Conservation (phyloP, 176 grass and related monocot genomes). For the Zoysia pacifica region DNA sequence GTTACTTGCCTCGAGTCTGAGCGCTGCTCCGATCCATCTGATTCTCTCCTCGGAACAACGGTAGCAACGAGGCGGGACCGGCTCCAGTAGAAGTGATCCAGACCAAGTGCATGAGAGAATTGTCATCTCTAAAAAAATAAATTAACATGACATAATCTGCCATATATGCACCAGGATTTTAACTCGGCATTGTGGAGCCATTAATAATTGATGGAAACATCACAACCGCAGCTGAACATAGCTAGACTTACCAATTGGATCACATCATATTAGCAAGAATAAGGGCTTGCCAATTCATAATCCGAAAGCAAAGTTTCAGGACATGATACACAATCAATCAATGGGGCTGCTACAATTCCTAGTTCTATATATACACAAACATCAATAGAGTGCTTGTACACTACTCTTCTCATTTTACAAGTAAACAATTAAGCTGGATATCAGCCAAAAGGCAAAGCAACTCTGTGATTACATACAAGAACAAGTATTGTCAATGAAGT, state of each 20-base stretch:
- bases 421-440: conserved; percentile 52
- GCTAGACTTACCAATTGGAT: neutral
- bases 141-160: too few species aligned
- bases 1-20: too few species aligned
- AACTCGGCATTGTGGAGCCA: neutral
- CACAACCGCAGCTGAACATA: neutral
- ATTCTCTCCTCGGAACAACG: too few species aligned
- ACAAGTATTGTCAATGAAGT: conserved; percentile 36
- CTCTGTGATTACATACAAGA: conserved; percentile 41
- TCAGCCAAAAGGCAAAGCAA: conserved; percentile 15
- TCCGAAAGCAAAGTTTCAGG: neutral
- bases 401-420: conserved; percentile 49
- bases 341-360: conserved; percentile 35
- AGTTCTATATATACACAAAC: conserved; percentile 52
- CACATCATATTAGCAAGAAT: conserved; percentile 23
- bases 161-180: neutral
- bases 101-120: too few species aligned
- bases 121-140: too few species aligned
- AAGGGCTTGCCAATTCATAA: conserved; percentile 28
- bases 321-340: conserved; percentile 47
- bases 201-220: neutral
- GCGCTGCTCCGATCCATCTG: too few species aligned
- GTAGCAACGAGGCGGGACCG: too few species aligned
- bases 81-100: too few species aligned
- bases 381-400: conserved; percentile 32